Conservation (phyloP, 805 yeast genomes). For the Candida loeiensis region DNA sequence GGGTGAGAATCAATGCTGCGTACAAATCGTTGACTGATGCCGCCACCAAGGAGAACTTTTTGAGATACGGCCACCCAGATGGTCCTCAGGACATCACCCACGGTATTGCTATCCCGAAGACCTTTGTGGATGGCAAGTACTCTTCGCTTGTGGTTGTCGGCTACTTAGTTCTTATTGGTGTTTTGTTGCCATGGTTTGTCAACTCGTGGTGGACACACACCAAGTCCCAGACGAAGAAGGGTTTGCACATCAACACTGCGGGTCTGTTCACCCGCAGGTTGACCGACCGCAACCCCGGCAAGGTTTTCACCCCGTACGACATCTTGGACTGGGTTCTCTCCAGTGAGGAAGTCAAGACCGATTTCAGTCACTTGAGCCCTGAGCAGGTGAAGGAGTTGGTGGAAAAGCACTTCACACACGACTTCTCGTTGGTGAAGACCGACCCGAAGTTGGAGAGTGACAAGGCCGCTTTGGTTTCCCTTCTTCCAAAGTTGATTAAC, state of each 20-base stretch:
- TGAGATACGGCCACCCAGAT: slow-evolving; percentile 94
- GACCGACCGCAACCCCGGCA: slow-evolving; percentile 72
- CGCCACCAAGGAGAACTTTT: slow-evolving; percentile 70
- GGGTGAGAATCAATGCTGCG: slow-evolving; percentile 82
- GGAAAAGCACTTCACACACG: slow-evolving; percentile 56
- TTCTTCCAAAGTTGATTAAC: slow-evolving; percentile 59
- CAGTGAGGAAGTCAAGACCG: slow-evolving; percentile 59
- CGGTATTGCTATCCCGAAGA: slow-evolving; percentile 94
- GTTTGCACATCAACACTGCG: slow-evolving; percentile 83
- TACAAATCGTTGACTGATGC: slow-evolving; percentile 95
- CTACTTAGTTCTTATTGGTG: slow-evolving; percentile 72
- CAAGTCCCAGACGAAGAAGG: slow-evolving; percentile 74
- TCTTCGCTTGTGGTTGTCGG: slow-evolving; percentile 58
- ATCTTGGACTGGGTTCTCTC: slow-evolving; percentile 58
- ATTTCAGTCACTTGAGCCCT: slow-evolving; percentile 39
- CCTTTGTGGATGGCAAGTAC: slow-evolving; percentile 78
- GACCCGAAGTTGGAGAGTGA: slow-evolving; percentile 27
- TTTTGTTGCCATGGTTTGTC: slow-evolving; percentile 75
- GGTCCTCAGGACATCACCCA: slow-evolving; percentile 89
- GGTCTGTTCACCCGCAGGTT: slow-evolving; percentile 65
- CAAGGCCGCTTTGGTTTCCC: slow-evolving; percentile 56
- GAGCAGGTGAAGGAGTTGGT: slow-evolving; percentile 52
- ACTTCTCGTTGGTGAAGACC: slow-evolving; percentile 19
- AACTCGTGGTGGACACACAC: slow-evolving; percentile 89
- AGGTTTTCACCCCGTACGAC: slow-evolving; percentile 53